A percentile compares a stretch with the other conserved stretches of the same genome.
Evolutionary conservation across 352 stramenopile species (phyloP).

Genomic region (Blastocystis sp.): DNA sequence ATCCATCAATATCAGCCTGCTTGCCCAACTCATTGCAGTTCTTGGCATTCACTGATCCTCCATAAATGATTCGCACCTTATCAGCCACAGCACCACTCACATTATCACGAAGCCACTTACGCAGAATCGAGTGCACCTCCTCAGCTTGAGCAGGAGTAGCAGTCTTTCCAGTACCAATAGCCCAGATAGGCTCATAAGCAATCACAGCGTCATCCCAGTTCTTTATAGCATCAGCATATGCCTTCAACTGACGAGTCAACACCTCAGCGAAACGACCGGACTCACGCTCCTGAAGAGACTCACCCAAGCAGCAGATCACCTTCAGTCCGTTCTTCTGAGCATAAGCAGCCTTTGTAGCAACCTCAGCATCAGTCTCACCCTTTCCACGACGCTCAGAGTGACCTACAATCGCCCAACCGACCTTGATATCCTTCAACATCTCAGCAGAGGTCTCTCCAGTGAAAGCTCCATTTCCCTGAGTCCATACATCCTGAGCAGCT

Average conservation of each 20-base stretch:
- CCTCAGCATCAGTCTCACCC: conserved; percentile 81
- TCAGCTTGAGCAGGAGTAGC: conserved; percentile 93
- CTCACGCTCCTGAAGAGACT: conserved; percentile 87
- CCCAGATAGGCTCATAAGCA: conserved; percentile 92
- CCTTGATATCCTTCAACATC: conserved; percentile 88
- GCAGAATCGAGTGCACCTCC: conserved; percentile 89
- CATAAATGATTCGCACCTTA: conserved; percentile 90
- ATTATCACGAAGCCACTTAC: conserved; percentile 82
- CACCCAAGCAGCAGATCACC: conserved; percentile 91
- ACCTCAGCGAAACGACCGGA: conserved; percentile 82
- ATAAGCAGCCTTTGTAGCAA: conserved; percentile 85
- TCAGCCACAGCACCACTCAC: conserved; percentile 81
- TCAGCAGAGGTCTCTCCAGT: conserved; percentile 92
- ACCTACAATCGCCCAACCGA: conserved; percentile 87
- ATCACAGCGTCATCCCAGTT: conserved; percentile 89
- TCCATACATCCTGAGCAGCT: conserved; percentile 80
- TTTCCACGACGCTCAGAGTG: conserved; percentile 86
- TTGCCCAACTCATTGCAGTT: conserved; percentile 85
- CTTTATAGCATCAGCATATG: conserved; percentile 75
- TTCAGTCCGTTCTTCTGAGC: conserved; percentile 82
- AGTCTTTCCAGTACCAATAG: conserved; percentile 92
- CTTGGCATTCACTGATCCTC: conserved; percentile 82
- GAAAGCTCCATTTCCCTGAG: conserved; percentile 84
- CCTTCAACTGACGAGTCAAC: conserved; percentile 83
- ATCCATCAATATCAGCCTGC: conserved; percentile 93